Evolutionary conservation across 495 filamentous ascomycete genomes (phyloP), one percentile per base, ranked within the genome.

Genomic region (Trichoderma asperelloides): DNA sequence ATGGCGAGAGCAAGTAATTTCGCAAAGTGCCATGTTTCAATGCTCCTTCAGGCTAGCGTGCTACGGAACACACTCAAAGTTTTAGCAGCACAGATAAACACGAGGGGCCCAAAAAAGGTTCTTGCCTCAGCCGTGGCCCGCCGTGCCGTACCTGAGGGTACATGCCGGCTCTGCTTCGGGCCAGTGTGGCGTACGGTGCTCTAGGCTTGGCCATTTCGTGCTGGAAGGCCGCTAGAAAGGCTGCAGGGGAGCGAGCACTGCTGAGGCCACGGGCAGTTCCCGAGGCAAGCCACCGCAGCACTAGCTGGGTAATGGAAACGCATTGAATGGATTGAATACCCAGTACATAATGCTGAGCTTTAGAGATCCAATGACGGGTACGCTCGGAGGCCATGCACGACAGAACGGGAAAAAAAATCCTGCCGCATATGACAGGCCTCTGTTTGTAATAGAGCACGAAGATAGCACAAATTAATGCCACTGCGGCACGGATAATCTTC

Each of bases 111-210:
- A 18, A 18, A 60, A 60, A 60, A 60, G 28, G 55, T 27, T 60
- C 55, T 60, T 21, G 55, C 55, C 55, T 60, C 55, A 60, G 55
- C 55, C 55, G 55, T 60, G 5, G 49, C n/a, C 21, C n/a, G 18
- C 49, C n/a, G 49, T n/a, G 21, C 49, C 18, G 18, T 55, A 55
- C 49, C 49, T 25, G 55, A 18, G 2, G 55, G 55, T 60, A 60
- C 55, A 28, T 21, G 55, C 1, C 55, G 25, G 55, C 55, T 18
- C 13, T 60, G 23, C 55, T 13, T 60, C 16, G 55, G 55, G 23
- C 55, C 55, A 60, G 55, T 60, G 55, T 60, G 55, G 55, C 55
- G 16, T 60, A 60, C 55, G 27, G 55, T 60, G 55, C 23, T 18
- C 23, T 30, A 11, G 23, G 16, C 55, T 13, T 60, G n/a, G 49